Conservation (phyloP, 805 yeast species). For the Vanderwaltozyma yarrowii region DNA sequence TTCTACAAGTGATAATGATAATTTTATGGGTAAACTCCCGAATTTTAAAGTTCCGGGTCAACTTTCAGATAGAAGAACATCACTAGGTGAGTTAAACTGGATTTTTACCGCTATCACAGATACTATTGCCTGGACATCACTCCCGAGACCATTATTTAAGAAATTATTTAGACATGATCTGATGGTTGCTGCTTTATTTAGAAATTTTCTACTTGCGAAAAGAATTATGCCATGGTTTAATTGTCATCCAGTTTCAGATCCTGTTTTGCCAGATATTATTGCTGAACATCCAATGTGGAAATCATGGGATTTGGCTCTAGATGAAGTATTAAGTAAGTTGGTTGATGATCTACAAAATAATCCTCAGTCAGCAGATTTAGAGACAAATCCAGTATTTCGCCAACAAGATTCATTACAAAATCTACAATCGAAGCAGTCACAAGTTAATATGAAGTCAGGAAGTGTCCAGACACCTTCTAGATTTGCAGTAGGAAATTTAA, state of each 20-base stretch:
- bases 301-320: slow-evolving; percentile 95
- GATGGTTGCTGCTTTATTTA: slow-evolving; percentile 91
- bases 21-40: slow-evolving; percentile 15
- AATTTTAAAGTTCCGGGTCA: slow-evolving; percentile 76
- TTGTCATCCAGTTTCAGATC: slow-evolving; percentile 91
- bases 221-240: slow-evolving; percentile 88
- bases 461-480: slow-evolving; percentile 22
- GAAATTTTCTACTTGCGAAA: slow-evolving; percentile 86
- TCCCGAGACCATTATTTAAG: slow-evolving; percentile 82
- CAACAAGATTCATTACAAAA: slow-evolving; percentile 18
- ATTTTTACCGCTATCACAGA: slow-evolving; percentile 96
- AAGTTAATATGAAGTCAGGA: slow-evolving; percentile 12
- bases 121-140: slow-evolving; percentile 93
- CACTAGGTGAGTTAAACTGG: slow-evolving; percentile 94
- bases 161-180: slow-evolving; percentile 87
- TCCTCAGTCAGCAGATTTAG: slow-evolving; percentile 23
- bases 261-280: slow-evolving; percentile 75
- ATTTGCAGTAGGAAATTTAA: slow-evolving; percentile 26
- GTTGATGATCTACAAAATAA: slow-evolving; percentile 35
- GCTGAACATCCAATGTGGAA: slow-evolving; percentile 92
- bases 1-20: background rate
- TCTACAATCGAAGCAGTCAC: slow-evolving; percentile 1
- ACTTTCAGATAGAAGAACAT: slow-evolving; percentile 86
- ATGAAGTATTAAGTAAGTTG: slow-evolving; percentile 75
- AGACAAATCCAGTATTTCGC: slow-evolving; percentile 17